These are phyloP conservation scores for Mycena maculata DNA, from an alignment of 768 basidiomycete species.

Conservation along the genomic window DNA sequence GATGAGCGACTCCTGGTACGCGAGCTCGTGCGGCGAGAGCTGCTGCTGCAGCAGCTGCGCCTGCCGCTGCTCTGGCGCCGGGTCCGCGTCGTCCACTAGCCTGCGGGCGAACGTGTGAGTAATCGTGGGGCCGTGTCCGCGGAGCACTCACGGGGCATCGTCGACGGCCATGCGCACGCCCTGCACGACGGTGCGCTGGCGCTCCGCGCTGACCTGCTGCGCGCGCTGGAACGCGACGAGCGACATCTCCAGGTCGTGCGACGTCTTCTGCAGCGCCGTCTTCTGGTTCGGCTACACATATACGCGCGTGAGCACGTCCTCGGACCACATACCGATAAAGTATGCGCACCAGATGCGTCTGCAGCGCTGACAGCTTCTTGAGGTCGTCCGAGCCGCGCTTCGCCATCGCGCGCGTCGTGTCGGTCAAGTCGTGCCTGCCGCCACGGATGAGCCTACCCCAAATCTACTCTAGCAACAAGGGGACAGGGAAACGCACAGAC, in stretches of 20 bases:
- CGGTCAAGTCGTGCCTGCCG: conserved; percentile 90
- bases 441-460: conserved; percentile 3
- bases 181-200: conserved; percentile 90
- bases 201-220: conserved; percentile 89
- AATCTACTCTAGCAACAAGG: too few species aligned
- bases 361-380: conserved; percentile 85
- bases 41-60: conserved; percentile 77
- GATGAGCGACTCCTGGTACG: conserved; percentile 95
- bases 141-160: conserved; percentile 64
- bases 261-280: conserved; percentile 89
- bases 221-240: conserved; percentile 93
- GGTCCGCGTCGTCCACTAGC: too few species aligned
- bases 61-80: conserved; percentile 73
- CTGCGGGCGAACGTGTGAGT: too few species aligned
- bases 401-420: conserved; percentile 93
- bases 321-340: neutral
- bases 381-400: conserved; percentile 94
- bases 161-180: conserved; percentile 88
- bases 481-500: conserved; percentile 69
- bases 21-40: conserved; percentile 91
- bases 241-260: conserved; percentile 91
- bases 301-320: conserved; percentile 6
- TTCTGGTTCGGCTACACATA: conserved; percentile 79
- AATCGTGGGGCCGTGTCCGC: too few species aligned
- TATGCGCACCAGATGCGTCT: conserved; percentile 66